phyloP scores from a whole-genome alignment of 2,329 filamentous ascomycete species.

The Emericellopsis atlantica region DNA sequence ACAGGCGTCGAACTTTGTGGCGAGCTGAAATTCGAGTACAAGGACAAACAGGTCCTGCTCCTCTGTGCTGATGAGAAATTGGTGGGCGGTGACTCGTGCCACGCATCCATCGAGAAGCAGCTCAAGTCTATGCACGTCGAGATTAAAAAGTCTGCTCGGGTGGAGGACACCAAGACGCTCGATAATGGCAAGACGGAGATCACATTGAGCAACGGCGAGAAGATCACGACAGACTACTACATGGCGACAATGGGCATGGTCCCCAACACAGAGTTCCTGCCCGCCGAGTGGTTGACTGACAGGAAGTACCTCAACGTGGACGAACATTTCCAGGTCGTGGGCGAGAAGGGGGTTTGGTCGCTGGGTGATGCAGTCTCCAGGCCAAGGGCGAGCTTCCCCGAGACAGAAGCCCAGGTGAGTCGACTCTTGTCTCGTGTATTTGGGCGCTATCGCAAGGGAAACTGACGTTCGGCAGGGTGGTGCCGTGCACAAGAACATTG shows the following conservation, averaged over 20 bases:
- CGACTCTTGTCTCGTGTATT: too few relatives aligned
- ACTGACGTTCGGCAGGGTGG: conserved; percentile 21
- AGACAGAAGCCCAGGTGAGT: conserved; percentile 1
- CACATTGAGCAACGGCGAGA: conserved; percentile 29
- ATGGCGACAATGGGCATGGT: conserved; percentile 41
- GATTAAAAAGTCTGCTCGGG: conserved; percentile 27
- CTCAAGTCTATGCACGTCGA: conserved; percentile 40
- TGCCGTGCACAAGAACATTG: conserved; percentile 40
- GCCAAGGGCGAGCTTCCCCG: conserved; percentile 1
- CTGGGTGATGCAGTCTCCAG: conserved; percentile 29
- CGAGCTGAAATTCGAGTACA: conserved; percentile 40
- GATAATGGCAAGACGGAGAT: conserved; percentile 34
- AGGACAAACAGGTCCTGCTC: conserved; percentile 35
- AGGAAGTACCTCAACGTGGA: conserved; percentile 34
- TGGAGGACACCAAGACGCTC: conserved; percentile 18
- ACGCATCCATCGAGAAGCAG: conserved; percentile 28
- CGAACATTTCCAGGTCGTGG: conserved; percentile 33
- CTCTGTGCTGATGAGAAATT: conserved; percentile 27
- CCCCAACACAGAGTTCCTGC: conserved; percentile 42
- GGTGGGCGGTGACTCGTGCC: conserved; percentile 29
- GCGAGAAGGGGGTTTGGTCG: conserved; percentile 34
- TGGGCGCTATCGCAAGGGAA: too few relatives aligned
- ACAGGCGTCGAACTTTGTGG: conserved; percentile 44
- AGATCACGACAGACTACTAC: conserved; percentile 39
- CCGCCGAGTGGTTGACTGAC: conserved; percentile 27